Base-by-base conservation (phyloP, 169 alveolate genomes). In the Plasmodium ovale region DNA sequence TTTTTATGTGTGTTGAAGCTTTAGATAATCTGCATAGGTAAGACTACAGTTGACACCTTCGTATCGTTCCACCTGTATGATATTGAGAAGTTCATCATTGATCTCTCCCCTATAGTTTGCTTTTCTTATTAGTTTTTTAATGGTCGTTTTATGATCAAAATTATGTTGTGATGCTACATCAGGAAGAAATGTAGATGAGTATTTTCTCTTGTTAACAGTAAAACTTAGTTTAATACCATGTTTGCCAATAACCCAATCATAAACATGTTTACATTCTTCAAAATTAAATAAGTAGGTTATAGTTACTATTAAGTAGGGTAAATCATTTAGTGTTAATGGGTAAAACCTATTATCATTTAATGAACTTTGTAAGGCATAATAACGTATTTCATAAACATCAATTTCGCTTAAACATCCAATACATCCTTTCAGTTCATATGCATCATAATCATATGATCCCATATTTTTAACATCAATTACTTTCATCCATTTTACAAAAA, bases 141-240 rank as follows among this genome's bases (percentile, higher is more conserved):
- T 53, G 3, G 88, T 74, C 31, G 67, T 74, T 74, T 74, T 16
- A 31, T 74, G 88, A 16, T 74, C 73, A 23, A 59, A 74, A 39
- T 88, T 82, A 53, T 92, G 91, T 54, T 92, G 93, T 33, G 68
- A 14, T 12, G 96, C 95, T 5, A 93, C 94, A 35, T 93, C 95
- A 10, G 95, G 95, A 49, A 93, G 87, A 51, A 90, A 93, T 2
- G 95, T 93, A 21, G 95, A 74, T 10, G 93, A 87, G 68, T 93
- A 93, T 59, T 77, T 60, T 58, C 44, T 49, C 7, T 87, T 85
- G 10, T 90, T 71, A 1, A 42, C 16, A 3, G 72, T 89, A 39
- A 93, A 93, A 39, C 59, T 67, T 7, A 93, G 58, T 33, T 60
- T 60, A 16, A 93, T 54, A 2, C 95, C 95, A 72, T 93, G 95